These are phyloP conservation scores for Camillea tinctor DNA, from an alignment of 2,329 filamentous ascomycete genomes.

Conservation along the genomic window DNA sequence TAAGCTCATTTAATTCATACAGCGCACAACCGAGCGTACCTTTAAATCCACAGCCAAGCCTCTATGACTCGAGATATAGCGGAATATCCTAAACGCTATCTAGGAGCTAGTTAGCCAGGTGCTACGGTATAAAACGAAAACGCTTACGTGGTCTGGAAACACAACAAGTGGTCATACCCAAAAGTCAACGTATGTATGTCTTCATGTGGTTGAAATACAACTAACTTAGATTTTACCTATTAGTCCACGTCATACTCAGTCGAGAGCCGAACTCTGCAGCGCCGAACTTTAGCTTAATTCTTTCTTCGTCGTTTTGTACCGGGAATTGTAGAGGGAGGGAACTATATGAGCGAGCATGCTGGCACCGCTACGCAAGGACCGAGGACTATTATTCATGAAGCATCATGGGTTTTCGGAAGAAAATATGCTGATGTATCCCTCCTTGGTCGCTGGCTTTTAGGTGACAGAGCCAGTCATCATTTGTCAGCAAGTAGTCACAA, in stretches of 20 bases:
- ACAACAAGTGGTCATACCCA: no score
- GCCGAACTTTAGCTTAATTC: background rate
- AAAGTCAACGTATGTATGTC: no score
- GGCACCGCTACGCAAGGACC: background rate
- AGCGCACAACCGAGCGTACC: no score
- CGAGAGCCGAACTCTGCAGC: background rate
- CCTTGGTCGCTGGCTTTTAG: background rate
- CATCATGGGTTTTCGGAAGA: background rate
- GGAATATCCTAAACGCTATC: no score
- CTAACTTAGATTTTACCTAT: background rate
- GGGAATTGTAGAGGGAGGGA: background rate
- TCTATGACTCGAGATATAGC: no score
- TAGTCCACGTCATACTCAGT: background rate
- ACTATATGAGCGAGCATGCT: background rate
- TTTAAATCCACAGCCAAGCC: no score
- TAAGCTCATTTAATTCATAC: no score
- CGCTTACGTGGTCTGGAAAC: no score
- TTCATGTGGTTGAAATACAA: no score
- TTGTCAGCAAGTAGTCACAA: background rate
- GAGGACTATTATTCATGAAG: background rate
- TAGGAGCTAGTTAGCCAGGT: no score
- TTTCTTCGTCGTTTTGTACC: background rate
- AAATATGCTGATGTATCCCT: background rate
- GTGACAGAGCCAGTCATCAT: background rate
- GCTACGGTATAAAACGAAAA: no score